A percentile compares a stretch with the other conserved stretches of the same genome.
Conservation (phyloP, 1,284 basidiomycete species). For the Apiotrichum veenhuisii region DNA sequence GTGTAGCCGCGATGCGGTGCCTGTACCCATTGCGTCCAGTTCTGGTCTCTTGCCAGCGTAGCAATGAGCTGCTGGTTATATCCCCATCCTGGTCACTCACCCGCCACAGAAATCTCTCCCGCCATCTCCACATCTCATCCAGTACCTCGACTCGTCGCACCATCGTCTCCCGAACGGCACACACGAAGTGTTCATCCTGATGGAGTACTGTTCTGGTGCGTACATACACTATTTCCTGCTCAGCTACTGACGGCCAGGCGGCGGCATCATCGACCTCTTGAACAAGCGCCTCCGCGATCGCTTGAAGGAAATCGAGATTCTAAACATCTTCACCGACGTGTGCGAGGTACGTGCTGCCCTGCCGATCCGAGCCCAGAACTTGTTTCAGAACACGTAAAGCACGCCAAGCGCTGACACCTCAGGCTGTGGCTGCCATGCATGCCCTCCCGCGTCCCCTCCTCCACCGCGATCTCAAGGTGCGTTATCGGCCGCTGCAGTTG, state of each 20-base stretch:
- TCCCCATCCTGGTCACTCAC: background rate
- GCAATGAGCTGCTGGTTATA: too few relatives aligned
- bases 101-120: slow-evolving; percentile 33
- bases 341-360: slow-evolving; percentile 58
- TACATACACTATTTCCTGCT: slow-evolving; percentile 7
- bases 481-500: slow-evolving; percentile 1
- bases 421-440: slow-evolving; percentile 90
- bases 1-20: too few relatives aligned
- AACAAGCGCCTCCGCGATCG: slow-evolving; percentile 91
- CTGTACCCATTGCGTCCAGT: too few relatives aligned
- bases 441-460: slow-evolving; percentile 77
- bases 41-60: too few relatives aligned
- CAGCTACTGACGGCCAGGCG: slow-evolving; percentile 58
- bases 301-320: slow-evolving; percentile 88
- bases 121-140: slow-evolving; percentile 39
- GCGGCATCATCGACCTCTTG: slow-evolving; percentile 99
- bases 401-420: background rate
- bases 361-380: background rate
- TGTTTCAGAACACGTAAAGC: too few relatives aligned
- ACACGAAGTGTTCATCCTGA: slow-evolving; percentile 97
- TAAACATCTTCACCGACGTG: slow-evolving; percentile 95
- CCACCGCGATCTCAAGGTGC: slow-evolving; percentile 88
- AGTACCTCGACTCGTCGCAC: slow-evolving; percentile 62
- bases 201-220: slow-evolving; percentile 84
- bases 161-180: slow-evolving; percentile 72